These are phyloP conservation scores for Pseudisothecium myosuroides DNA, from an alignment of 225 moss, liverwort and hornwort genomes.

Conservation along the genomic window DNA sequence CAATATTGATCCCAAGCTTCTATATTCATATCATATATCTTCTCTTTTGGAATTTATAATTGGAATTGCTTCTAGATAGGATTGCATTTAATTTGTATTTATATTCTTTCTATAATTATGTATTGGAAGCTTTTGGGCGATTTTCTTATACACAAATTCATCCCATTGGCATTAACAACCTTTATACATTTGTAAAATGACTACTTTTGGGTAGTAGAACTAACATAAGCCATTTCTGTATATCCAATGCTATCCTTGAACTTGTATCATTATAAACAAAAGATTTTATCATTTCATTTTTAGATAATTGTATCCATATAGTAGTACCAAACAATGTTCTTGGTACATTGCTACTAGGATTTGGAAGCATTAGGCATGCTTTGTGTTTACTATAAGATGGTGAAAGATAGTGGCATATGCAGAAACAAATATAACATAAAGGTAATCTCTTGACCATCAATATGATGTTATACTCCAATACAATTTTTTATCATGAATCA, in stretches of 20 bases:
- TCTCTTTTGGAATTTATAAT: not conserved
- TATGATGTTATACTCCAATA: not conserved
- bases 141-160: not conserved
- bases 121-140: not conserved
- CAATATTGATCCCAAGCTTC: not conserved
- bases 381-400: not conserved
- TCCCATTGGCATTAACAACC: not conserved
- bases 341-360: not conserved
- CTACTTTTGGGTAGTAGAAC: not conserved
- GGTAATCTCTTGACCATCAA: not conserved
- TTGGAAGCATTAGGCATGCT: not conserved
- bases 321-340: not conserved
- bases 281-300: not conserved
- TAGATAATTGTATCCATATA: not conserved
- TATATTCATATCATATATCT: not conserved
- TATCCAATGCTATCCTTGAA: not conserved
- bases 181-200: not conserved
- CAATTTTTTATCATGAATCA: not conserved
- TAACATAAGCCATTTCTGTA: not conserved
- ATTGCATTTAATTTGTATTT: not conserved
- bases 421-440: not conserved
- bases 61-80: accelerated
- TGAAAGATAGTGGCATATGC: not conserved
- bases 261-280: not conserved
- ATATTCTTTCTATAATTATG: not conserved